These are phyloP conservation scores for Cyclospora cayetanensis DNA, from an alignment of 169 alveolate species.

Conservation along the genomic window DNA sequence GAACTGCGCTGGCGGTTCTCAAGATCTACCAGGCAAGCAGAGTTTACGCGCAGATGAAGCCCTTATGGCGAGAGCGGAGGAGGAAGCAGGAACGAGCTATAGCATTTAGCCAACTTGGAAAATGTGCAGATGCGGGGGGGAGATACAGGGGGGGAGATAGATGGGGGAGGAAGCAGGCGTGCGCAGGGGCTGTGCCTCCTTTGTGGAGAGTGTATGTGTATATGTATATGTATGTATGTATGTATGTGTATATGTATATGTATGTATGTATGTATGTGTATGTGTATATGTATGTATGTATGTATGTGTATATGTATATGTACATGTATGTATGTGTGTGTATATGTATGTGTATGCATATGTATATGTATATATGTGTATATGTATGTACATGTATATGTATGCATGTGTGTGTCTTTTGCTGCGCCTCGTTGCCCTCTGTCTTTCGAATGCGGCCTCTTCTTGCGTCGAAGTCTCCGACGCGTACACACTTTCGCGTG, in stretches of 20 bases:
- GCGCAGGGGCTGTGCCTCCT: neutral
- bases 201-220: neutral
- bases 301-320: too few relatives aligned
- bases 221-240: neutral
- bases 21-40: slow-evolving; percentile 79
- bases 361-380: neutral
- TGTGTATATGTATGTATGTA: too few relatives aligned
- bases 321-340: too few relatives aligned
- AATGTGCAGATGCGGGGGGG: too few relatives aligned
- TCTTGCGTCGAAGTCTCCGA: neutral
- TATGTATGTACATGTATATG: neutral
- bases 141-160: too few relatives aligned
- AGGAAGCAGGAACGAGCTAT: slow-evolving; percentile 65
- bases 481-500: neutral
- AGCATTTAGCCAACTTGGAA: neutral
- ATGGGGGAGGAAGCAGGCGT: neutral
- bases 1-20: slow-evolving; percentile 89
- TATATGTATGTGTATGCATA: too few relatives aligned
- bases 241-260: too few relatives aligned
- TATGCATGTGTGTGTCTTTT: neutral
- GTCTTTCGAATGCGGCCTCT: too few relatives aligned
- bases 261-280: too few relatives aligned
- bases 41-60: slow-evolving; percentile 52
- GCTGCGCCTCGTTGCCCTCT: neutral
- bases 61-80: slow-evolving; percentile 72